Evolutionary conservation across 768 basidiomycete genomes (phyloP), one percentile per base, ranked within the genome.

Genomic region (Termitomyces sp.): DNA sequence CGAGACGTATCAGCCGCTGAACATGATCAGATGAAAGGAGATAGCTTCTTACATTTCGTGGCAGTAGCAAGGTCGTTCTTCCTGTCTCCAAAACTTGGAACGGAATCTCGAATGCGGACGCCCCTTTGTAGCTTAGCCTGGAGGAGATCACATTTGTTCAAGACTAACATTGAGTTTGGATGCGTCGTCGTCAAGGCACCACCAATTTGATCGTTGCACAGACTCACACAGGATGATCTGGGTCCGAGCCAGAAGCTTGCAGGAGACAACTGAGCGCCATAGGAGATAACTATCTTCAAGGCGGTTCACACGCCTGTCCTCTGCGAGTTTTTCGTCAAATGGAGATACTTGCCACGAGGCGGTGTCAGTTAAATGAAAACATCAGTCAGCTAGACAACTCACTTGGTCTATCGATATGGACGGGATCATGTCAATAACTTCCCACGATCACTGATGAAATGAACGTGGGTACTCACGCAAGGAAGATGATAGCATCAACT

Each of bases 401-500:
- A 79, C 79, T 77, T 49, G 79, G 79, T 22, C 77, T 79, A 61
- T 30, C 36, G 41, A 46, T n/a, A n/a, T 46, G 52, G 55, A 45
- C 16, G 45, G 20, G 52, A 54, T 43, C 57, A 49, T 33, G 26
- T 38, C 36, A 44, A 40, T 13, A 33, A 9, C n/a, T 54, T 44
- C 28, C 28, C 51, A 30, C 16, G 18, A 56, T 61, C 58, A 61
- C 49, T 9, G 35, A 28, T 33, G 48, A 22, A n/a, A 58, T 52
- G 35, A 55, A 30, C 9, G 26, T 16, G 47, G n/a, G 13, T 26
- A 74, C 79, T 71, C 65, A 81, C 69, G 87, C 88, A 38, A 93
- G 82, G 73, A 92, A 93, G 63, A 94, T 92, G 68, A 93, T 90
- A 1, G 90, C 84, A 70, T 90, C 84, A 54, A 88, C 83, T 82